Evolutionary conservation across 2,329 filamentous ascomycete species (phyloP), one percentile per base, ranked within the genome.

Genomic region (Epichloe gansuensis): DNA sequence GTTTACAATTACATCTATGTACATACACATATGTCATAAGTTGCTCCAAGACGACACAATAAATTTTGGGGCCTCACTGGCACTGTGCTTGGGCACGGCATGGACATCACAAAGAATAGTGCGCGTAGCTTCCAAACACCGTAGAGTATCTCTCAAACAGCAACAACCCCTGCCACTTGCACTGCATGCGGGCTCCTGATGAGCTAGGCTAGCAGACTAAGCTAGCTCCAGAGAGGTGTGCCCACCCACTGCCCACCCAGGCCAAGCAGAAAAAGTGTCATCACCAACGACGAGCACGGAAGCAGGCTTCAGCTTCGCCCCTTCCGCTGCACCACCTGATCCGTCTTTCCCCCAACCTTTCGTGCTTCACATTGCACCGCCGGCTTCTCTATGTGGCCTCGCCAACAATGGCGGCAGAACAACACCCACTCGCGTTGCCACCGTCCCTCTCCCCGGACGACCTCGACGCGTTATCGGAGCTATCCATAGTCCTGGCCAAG

Each of bases 391-490:
- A 45, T 38, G 31, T 39, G 34, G 34, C 41, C 46, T 46, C 50
- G 43, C 17, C 48, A 42, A 54, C 51, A 45, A 61, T 61, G 58
- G 59, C 63, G 63, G 70, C 70, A 46, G 54, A 56, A 35, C 61
- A 69, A 47, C 73, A 69, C 62, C 72, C 69, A 23, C 73, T 77
- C 63, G 71, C 73, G 57, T 71, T 80, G 54, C 77, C 84, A 35
- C 71, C 78, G 3, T 81, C 85, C 52, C 85, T 93, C 56, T 80
- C 87, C 48, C 86, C 91, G 31, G 85, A 91, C 67, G 82, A 82
- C 48, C 88, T 96, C 71, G 91, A 95, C 72, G 81, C 89, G 60
- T 79, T 95, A 51, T 88, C 90, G 28, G 82, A 90, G 62, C 81
- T 96, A 51, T 84, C 88, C 62, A 77, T 82, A 54, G 81, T 95